These are phyloP conservation scores for Trichosporon ovoides DNA, from an alignment of 1,284 basidiomycete genomes.

Conservation along the genomic window DNA sequence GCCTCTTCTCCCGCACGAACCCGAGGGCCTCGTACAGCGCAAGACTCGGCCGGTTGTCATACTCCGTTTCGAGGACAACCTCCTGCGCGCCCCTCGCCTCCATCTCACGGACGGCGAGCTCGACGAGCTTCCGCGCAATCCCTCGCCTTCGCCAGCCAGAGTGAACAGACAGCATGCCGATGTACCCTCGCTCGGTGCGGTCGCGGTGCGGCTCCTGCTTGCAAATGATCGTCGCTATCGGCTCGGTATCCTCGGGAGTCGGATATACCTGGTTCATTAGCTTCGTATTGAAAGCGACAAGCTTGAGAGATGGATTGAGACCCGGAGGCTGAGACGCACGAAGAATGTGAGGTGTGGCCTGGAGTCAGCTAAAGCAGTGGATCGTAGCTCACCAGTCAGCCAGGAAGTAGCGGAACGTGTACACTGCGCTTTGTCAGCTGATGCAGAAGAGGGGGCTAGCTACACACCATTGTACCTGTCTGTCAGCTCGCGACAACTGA, in stretches of 20 bases:
- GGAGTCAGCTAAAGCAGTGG: slow-evolving; percentile 49
- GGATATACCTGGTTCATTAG: slow-evolving; percentile 27
- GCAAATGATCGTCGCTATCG: slow-evolving; percentile 89
- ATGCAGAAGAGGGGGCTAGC: too few relatives aligned
- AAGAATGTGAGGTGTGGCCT: slow-evolving; percentile 96
- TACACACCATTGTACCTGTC: slow-evolving; percentile 13
- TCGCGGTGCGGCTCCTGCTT: slow-evolving; percentile 84
- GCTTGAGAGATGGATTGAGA: not conserved
- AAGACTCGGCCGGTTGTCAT: slow-evolving; percentile 80
- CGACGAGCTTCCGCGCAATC: slow-evolving; percentile 75
- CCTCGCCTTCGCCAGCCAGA: slow-evolving; percentile 75
- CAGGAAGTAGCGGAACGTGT: slow-evolving; percentile 72
- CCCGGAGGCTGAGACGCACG: slow-evolving; percentile 50
- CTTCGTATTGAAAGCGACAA: not conserved
- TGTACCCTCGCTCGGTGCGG: slow-evolving; percentile 80
- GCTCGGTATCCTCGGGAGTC: slow-evolving; percentile 38
- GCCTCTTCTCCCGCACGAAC: slow-evolving; percentile 90
- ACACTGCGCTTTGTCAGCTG: slow-evolving; percentile 28
- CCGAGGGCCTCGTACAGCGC: slow-evolving; percentile 85
- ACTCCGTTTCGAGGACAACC: slow-evolving; percentile 96
- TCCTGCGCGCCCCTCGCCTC: slow-evolving; percentile 72
- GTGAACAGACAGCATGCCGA: slow-evolving; percentile 92
- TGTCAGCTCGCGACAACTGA: not conserved
- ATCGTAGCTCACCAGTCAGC: slow-evolving; percentile 68
- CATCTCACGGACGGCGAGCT: slow-evolving; percentile 74